Evolutionary conservation across 2,329 filamentous ascomycete species (phyloP), one percentile per base, ranked within the genome.

Genomic region (Tolypocladium endophyticum): DNA sequence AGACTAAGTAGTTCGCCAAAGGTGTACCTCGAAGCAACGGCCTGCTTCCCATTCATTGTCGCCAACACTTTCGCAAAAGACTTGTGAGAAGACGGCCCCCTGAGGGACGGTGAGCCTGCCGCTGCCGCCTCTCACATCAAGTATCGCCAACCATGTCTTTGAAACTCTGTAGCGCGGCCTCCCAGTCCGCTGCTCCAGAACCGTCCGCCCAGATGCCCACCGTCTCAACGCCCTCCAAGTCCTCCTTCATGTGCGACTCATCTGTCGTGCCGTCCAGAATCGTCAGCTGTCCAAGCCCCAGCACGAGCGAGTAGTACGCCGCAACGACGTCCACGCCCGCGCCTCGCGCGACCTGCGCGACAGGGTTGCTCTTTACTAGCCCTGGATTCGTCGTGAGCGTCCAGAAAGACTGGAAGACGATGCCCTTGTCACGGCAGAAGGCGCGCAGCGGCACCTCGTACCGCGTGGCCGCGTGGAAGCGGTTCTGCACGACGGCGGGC

Each of bases 401-500:
- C 79, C 81, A 83, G 66, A 83, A 85, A 11, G 77, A 72, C 70
- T 84, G 81, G 65, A 81, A 83, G 18, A 73, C 65, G 60, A 81
- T 75, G 12, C 65, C 69, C 39, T 69, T 64, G 28, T 70, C 65
- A n/a, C 74, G 71, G 60, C 78, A 82, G 61, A 77, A 79, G 0
- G 74, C 72, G 28, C 89, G 81, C 20, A 92, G 71, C 0, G 75
- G 73, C 0, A 75, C 73, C 63, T 92, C 89, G 65, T 82, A 88
- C 2, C 70, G 68, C 0, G 84, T 87, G 2, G 74, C 72, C 1
- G 74, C 72, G 67, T 87, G 82, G 72, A 94, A 90, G 1, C 88
- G 81, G 68, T 94, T 93, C 73, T 94, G 90, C 6, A 92, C 86
- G 1, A 92, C 80, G 1, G 81, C 77, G 0, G 77, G 77, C 61